Percentiles rank a stretch among this genome's conserved stretches.
phyloP scores from a whole-genome alignment of 192 early-diverging fungal genomes.

The Rhizophagus sp. region DNA sequence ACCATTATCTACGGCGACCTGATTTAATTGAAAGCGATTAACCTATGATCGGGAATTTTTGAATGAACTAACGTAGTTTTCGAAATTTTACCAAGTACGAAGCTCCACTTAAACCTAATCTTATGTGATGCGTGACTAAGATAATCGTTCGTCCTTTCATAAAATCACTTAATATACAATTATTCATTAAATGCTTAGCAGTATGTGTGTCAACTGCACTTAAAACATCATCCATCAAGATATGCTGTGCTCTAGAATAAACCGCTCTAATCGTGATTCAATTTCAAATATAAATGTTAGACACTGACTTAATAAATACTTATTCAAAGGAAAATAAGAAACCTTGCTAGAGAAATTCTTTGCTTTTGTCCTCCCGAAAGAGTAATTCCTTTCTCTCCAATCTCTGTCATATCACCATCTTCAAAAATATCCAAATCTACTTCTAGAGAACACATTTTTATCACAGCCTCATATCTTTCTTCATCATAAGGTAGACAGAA shows the following conservation, averaged over 20 bases:
- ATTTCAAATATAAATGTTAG: constrained; percentile 16
- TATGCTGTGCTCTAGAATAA: constrained; percentile 63
- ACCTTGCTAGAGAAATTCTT: constrained; percentile 61
- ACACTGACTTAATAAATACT: constrained; percentile 30
- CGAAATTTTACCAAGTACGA: not conserved
- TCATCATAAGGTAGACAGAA: constrained; percentile 82
- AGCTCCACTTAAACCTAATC: constrained; percentile 31
- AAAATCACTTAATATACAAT: constrained; percentile 70
- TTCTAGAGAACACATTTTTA: constrained; percentile 81
- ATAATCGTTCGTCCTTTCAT: constrained; percentile 79
- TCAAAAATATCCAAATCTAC: constrained; percentile 86
- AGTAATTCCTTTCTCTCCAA: constrained; percentile 89
- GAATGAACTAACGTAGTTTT: not conserved
- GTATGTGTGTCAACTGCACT: constrained; percentile 97
- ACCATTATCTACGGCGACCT: constrained; percentile 6
- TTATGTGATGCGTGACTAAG: constrained; percentile 87
- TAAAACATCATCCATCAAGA: constrained; percentile 87
- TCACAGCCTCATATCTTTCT: constrained; percentile 50
- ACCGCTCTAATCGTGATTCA: constrained; percentile 58
- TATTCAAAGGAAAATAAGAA: constrained; percentile 54
- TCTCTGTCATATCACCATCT: constrained; percentile 90
- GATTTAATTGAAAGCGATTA: not conserved
- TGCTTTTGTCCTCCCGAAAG: constrained; percentile 93
- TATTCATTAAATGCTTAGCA: constrained; percentile 75
- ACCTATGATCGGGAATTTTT: not conserved